A percentile compares a stretch with the other conserved stretches of the same genome.
phyloP scores from a whole-genome alignment of 805 yeast genomes.

The Isabelozyma pseudorhagii region DNA sequence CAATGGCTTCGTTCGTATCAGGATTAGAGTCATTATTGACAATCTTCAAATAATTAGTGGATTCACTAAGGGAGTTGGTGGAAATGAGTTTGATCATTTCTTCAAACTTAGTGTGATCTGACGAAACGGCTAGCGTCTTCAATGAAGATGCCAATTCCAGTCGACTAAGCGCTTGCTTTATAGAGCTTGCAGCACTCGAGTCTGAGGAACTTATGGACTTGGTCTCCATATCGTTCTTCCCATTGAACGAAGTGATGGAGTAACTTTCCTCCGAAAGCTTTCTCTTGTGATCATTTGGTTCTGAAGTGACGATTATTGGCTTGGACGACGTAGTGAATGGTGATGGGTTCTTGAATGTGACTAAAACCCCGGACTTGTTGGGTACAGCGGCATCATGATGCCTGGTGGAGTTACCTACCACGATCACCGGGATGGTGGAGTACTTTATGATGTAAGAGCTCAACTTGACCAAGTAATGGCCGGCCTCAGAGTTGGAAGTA shows the following conservation, averaged over 20 bases:
- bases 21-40: slow-evolving; percentile 12
- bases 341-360: neutral
- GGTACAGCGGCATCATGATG: neutral
- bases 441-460: slow-evolving; percentile 37
- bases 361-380: neutral
- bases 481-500: slow-evolving; percentile 4
- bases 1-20: slow-evolving; percentile 17
- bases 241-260: neutral
- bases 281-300: neutral
- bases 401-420: slow-evolving; percentile 25
- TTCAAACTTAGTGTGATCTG: slow-evolving; percentile 12
- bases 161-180: neutral
- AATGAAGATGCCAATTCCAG: neutral
- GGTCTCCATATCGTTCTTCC: neutral
- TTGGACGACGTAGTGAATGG: neutral
- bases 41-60: slow-evolving; percentile 21
- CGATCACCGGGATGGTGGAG: slow-evolving; percentile 35
- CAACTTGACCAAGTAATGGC: slow-evolving; percentile 31
- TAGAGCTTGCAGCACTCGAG: neutral
- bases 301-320: neutral
- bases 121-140: neutral
- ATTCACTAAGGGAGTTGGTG: slow-evolving; percentile 24
- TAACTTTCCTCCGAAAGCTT: neutral
- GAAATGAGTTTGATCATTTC: slow-evolving; percentile 22
- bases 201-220: neutral